Conservation (phyloP, 257 asterid species). For the Ilex aquifolium region DNA sequence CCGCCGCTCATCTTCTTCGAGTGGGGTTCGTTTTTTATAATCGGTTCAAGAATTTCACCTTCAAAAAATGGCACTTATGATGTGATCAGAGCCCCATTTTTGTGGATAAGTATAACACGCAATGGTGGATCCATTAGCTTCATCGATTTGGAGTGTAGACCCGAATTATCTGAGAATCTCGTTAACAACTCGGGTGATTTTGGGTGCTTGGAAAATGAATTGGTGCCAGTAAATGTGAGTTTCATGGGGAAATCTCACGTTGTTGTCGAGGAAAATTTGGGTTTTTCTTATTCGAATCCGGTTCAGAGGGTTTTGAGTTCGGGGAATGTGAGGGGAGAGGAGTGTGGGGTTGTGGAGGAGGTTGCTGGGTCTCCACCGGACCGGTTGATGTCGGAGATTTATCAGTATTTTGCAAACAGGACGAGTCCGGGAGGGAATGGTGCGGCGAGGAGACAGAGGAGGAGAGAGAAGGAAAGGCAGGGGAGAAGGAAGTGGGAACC, state of each 20-base stretch:
- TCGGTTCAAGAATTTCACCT: conserved; percentile 68
- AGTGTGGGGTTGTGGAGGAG: conserved; percentile 24
- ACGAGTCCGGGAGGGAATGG: conserved; percentile 80
- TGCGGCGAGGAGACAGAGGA: conserved; percentile 73
- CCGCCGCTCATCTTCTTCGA: conserved; percentile 62
- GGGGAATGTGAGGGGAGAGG: conserved; percentile 45
- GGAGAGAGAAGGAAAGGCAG: conserved; percentile 70
- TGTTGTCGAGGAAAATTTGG: conserved; percentile 62
- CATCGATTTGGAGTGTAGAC: conserved; percentile 60
- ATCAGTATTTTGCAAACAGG: conserved; percentile 74
- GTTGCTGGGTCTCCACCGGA: conserved; percentile 74
- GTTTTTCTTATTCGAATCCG: conserved; percentile 11
- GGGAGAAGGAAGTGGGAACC: conserved; percentile 68
- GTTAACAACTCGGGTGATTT: conserved; percentile 11
- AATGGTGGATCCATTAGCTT: conserved; percentile 55
- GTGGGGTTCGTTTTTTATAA: conserved; percentile 69
- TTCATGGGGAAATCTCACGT: conserved; percentile 58
- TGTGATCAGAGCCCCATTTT: conserved; percentile 50
- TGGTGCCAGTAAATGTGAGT: conserved; percentile 59
- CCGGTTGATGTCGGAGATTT: conserved; percentile 56
- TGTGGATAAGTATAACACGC: conserved; percentile 57
- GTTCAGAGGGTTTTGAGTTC: conserved; percentile 25
- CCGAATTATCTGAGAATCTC: conserved; percentile 34
- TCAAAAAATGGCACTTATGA: conserved; percentile 42
- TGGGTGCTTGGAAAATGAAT: conserved; percentile 24